Evolutionary conservation across 2,329 filamentous ascomycete species (phyloP), one percentile per base, ranked within the genome.

Genomic region (Venturia oleaginea): DNA sequence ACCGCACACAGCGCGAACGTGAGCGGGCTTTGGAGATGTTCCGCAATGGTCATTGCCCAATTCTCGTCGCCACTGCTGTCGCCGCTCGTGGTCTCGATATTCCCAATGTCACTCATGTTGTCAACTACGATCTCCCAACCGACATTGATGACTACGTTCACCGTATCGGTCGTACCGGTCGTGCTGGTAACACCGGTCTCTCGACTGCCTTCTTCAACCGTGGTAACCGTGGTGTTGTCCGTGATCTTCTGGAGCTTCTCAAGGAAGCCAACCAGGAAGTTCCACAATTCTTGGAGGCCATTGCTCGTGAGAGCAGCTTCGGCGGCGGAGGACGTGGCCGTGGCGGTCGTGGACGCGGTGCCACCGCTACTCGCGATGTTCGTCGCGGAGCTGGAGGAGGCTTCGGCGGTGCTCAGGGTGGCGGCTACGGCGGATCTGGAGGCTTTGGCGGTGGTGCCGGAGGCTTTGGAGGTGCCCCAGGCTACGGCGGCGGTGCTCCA

Each of bases 131-230:
- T 77, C 85, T 99, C n/a, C 94, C 94, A 61, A 97, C 92, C 65
- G 94, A 97, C 74, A 96, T 97, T 72, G 94, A 97, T 73, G 94
- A 97, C 79, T 99, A 99, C 71, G 94, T 99, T 66, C 94, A 99
- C 80, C 91, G 94, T 77, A 99, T 99, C 73, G 94, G 94, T 88
- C 94, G 94, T 93, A 99, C 94, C 69, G 94, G 94, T 75, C 94
- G 94, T 91, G 94, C 94, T 69, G 94, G 94, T 78, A 99, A 99
- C 84, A 97, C 93, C 72, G 94, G 94, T 88, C 88, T 96, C 70
- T 91, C 94, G 6, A 99, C 94, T 71, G 94, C 94, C 65, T 99
- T 99, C 85, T 97, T 99, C 88, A 99, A 99, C 86, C 93, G 94
- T 75, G 93, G 93, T 74, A 99, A 99, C 84, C 91, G 94, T 72